Base-by-base conservation (phyloP, 192 early-diverging fungal genomes). In the Linnemannia exigua region DNA sequence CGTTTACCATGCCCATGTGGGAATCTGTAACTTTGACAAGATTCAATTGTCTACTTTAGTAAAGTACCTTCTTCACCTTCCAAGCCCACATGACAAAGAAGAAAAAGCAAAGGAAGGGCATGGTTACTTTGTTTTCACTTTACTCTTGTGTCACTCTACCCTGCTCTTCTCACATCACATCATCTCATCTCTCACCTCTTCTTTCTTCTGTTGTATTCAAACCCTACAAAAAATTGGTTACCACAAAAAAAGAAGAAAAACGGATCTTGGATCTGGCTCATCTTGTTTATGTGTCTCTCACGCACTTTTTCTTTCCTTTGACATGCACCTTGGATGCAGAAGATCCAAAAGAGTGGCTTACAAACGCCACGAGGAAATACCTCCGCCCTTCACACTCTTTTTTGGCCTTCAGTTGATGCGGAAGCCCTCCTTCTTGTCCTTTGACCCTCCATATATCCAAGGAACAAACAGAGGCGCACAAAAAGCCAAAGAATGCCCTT, bases 141-240 rank as follows among this genome's bases (percentile, higher is more conserved):
- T 41, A 14, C 71, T 50, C 47, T 50, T 72, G 38, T 44, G 11
- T 72, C 71, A n/a, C 71, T 50, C 47, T 44, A 50, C 71, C 0
- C 67, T 3, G 41, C 41, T 69, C 33, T 17, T 69, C 67, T 72
- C 38, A 72, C 41, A 31, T 50, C 71, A 48, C 47, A 36, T 44
- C 47, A 72, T 48, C 71, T 44, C 71, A 35, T 75, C 51, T 66
- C 35, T 36, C 41, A 33, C 38, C n/a, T 75, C 37, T 36, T 72
- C 28, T 22, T 48, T 9, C 22, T n/a, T 31, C 28, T 35, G 28
- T 5, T 6, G 36, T 7, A 31, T n/a, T n/a, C n/a, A n/a, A n/a
- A n/a, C n/a, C n/a, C n/a, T n/a, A n/a, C n/a, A n/a, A n/a, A n/a
- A n/a, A n/a, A n/a, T n/a, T n/a, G n/a, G n/a, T n/a, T n/a, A n/a